These are phyloP conservation scores for Lagerstroemia speciosa DNA, from an alignment of 345 rosid genomes.

Conservation along the genomic window DNA sequence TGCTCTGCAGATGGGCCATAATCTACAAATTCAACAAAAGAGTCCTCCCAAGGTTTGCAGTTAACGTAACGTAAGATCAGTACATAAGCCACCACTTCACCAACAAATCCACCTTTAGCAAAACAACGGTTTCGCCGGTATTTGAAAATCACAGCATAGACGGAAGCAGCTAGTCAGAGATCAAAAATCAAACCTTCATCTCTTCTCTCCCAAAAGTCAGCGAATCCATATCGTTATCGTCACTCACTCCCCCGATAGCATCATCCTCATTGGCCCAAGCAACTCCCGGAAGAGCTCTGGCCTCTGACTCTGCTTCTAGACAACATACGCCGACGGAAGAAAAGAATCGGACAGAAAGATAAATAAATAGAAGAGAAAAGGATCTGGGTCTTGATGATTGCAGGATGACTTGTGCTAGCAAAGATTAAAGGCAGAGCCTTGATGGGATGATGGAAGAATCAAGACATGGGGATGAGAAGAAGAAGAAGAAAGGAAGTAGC, in stretches of 20 bases:
- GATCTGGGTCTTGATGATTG: background rate
- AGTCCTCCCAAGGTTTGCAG: background rate
- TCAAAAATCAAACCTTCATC: background rate
- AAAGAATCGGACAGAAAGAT: background rate
- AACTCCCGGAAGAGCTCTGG: background rate
- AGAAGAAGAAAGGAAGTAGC: background rate
- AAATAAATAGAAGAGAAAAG: background rate
- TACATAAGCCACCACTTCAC: background rate
- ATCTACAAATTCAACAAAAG: background rate
- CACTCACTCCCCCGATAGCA: background rate
- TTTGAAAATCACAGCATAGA: background rate
- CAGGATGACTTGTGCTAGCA: background rate
- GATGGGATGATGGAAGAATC: background rate
- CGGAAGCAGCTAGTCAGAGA: background rate
- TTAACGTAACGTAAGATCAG: no score
- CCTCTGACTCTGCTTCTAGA: background rate
- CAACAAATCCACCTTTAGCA: background rate
- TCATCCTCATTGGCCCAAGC: background rate
- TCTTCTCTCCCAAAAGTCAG: background rate
- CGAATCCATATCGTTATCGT: background rate
- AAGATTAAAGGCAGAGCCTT: background rate
- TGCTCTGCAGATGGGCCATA: background rate
- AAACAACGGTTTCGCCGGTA: background rate
- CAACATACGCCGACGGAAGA: background rate
- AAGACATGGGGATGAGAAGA: background rate